A percentile compares a stretch with the other conserved stretches of the same genome.
Conservation (phyloP, 768 basidiomycete species). For the Heimioporus sp. region DNA sequence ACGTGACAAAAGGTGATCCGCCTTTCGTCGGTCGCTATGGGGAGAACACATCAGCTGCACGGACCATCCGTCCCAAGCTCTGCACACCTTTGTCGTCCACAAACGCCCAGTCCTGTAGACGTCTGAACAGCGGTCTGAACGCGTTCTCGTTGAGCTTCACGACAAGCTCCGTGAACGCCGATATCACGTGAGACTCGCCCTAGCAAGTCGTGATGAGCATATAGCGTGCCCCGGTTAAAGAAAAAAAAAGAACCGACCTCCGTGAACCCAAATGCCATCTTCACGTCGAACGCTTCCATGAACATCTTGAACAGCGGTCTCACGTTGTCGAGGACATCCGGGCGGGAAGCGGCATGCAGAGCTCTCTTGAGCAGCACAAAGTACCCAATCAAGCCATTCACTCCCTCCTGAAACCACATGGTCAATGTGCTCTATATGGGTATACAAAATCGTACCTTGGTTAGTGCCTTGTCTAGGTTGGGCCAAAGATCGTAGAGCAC, state of each 20-base stretch:
- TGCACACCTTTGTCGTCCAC: constrained; percentile 47
- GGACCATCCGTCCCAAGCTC: neutral
- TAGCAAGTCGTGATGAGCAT: constrained; percentile 22
- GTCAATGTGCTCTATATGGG: neutral
- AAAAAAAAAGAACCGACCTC: constrained; percentile 30
- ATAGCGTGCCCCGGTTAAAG: neutral
- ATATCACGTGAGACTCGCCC: constrained; percentile 54
- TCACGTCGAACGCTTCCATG: constrained; percentile 70
- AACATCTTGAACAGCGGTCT: constrained; percentile 75
- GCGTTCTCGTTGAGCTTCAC: constrained; percentile 90
- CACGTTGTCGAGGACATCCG: constrained; percentile 62
- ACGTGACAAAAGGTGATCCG: constrained; percentile 74
- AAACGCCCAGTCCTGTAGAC: constrained; percentile 95
- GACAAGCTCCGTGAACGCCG: constrained; percentile 85
- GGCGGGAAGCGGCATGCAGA: constrained; percentile 61
- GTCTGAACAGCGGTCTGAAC: constrained; percentile 90
- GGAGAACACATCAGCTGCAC: neutral
- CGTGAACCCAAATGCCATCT: constrained; percentile 24
- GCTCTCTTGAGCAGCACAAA: constrained; percentile 68
- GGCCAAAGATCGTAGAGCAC: constrained; percentile 63
- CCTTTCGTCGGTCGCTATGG: constrained; percentile 38
- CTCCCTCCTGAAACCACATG: constrained; percentile 17
- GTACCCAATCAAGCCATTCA: constrained; percentile 40
- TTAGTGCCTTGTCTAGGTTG: constrained; percentile 30
- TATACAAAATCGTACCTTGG: constrained; percentile 32